Evolutionary conservation across 1,284 basidiomycete species (phyloP), one percentile per base, ranked within the genome.

Genomic region (Rhodotorula glutinis): DNA sequence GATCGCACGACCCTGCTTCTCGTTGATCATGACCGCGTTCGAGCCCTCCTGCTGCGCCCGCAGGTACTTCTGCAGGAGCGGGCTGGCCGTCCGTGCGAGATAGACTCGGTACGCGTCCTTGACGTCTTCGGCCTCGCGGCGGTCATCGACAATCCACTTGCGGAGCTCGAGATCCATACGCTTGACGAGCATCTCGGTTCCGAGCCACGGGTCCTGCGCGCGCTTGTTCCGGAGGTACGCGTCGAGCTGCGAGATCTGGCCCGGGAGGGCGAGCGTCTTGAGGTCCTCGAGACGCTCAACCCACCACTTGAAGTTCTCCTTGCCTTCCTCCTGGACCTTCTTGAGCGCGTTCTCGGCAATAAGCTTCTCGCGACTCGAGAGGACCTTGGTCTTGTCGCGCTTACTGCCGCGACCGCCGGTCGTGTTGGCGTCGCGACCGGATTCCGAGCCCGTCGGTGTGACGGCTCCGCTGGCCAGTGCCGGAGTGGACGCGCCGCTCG

Each of bases 111-210:
- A 82, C 54, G 73, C 75, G 73, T 87, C 85, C 49, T 81, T 79
- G 40, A 80, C 75, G 7, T 70, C 57, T 2, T 76, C 64, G 2
- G 78, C 77, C 14, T 82, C 81, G 7, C 74, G 78, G 9, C 78
- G 73, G 3, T 79, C 62, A 59, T 84, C 80, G 30, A 79, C 79
- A 51, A 85, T 80, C 87, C 87, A 88, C 44, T 75, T 71, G 47
- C 75, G 73, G 43, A 87, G 77, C 61, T 83, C 78, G 4, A 86
- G 79, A 67, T 88, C 80, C 43, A 88, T 72, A 2, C 79, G 79
- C 74, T 82, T 87, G 3, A 87, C 74, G 3, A 78, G 78, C 57
- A 85, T 79, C 74, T 87, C 86, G 5, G 81, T 77, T 0, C 78
- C 78, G n/a, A 86, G 78, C 70, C 79, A 78, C 0, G 80, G 80